Evolutionary conservation across 257 asterid genomes (phyloP).

Genomic region (Misopates orontium): DNA sequence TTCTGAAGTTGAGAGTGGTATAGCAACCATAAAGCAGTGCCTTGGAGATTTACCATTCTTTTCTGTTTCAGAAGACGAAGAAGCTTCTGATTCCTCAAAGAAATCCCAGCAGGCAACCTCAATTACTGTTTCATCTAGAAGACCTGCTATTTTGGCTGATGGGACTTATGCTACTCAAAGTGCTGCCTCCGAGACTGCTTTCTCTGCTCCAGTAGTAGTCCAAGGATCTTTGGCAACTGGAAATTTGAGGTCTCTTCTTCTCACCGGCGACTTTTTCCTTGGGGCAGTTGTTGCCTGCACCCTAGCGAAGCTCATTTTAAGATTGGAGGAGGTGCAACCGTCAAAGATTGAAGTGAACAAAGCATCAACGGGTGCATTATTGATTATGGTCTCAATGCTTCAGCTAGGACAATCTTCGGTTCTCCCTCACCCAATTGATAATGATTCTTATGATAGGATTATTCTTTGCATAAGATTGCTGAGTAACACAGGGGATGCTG

Average conservation of each 20-base stretch:
- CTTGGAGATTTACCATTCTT: constrained; percentile 90
- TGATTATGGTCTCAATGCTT: constrained; percentile 82
- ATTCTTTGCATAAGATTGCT: constrained; percentile 77
- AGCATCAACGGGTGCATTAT: constrained; percentile 55
- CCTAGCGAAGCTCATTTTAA: constrained; percentile 74
- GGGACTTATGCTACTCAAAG: constrained; percentile 97
- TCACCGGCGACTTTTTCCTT: constrained; percentile 92
- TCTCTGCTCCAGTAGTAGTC: constrained; percentile 70
- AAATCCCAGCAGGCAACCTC: constrained; percentile 70
- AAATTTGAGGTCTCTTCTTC: constrained; percentile 86
- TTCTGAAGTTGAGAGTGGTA: constrained; percentile 85
- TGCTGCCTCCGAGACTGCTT: constrained; percentile 95
- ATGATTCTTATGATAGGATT: constrained; percentile 83
- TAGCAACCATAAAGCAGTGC: constrained; percentile 88
- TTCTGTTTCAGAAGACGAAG: constrained; percentile 78
- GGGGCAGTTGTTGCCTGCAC: constrained; percentile 93
- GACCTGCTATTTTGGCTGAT: constrained; percentile 95
- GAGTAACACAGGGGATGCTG: constrained; percentile 65
- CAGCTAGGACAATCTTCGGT: constrained; percentile 89
- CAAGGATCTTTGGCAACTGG: constrained; percentile 70
- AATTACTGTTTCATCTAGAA: constrained; percentile 76
- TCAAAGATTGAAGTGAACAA: constrained; percentile 76
- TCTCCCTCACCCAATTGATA: constrained; percentile 96
- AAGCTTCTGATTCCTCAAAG: constrained; percentile 66
- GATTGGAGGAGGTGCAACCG: constrained; percentile 91